A percentile compares a stretch with the other conserved stretches of the same genome.
Conservation (phyloP, 495 filamentous ascomycete species). For the Aspergillus sclerotioniger region DNA sequence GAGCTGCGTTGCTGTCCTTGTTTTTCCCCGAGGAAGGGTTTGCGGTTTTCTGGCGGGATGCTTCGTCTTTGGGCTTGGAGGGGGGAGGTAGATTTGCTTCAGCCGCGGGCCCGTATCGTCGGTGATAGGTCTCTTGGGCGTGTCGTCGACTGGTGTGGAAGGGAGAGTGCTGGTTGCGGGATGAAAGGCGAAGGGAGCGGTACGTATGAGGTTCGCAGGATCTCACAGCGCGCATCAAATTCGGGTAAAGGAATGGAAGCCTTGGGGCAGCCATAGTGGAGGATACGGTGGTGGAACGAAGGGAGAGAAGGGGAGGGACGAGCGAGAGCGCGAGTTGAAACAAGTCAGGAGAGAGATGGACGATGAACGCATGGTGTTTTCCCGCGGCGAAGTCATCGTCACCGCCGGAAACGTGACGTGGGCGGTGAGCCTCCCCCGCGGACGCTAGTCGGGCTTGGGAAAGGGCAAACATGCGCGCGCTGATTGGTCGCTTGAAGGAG, state of each 20-base stretch:
- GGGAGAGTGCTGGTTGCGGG: slow-evolving; percentile 19
- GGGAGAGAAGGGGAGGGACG: slow-evolving; percentile 15
- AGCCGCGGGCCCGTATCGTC: slow-evolving; percentile 52
- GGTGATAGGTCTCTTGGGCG: slow-evolving; percentile 43
- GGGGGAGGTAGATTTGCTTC: slow-evolving; percentile 46
- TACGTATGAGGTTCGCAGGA: slow-evolving; percentile 37
- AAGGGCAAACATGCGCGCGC: neutral
- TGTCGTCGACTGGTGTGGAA: slow-evolving; percentile 43
- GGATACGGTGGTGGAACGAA: neutral
- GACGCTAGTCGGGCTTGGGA: slow-evolving; percentile 18
- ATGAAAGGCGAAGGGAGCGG: slow-evolving; percentile 29
- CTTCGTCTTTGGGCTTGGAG: slow-evolving; percentile 24
- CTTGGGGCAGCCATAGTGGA: slow-evolving; percentile 62
- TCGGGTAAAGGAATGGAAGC: slow-evolving; percentile 73
- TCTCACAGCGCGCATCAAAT: slow-evolving; percentile 52
- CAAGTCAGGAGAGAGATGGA: neutral
- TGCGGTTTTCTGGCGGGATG: slow-evolving; percentile 19
- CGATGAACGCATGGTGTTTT: slow-evolving; percentile 18
- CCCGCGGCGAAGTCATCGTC: slow-evolving; percentile 33
- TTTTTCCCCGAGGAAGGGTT: slow-evolving; percentile 23
- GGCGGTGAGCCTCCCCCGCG: slow-evolving; percentile 34
- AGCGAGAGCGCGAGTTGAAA: slow-evolving; percentile 1
- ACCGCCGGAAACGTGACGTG: slow-evolving; percentile 30
- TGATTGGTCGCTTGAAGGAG: neutral
- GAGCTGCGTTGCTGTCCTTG: slow-evolving; percentile 1